Evolutionary conservation across 768 basidiomycete genomes (phyloP).

Genomic region (Amanita pallidorosea): DNA sequence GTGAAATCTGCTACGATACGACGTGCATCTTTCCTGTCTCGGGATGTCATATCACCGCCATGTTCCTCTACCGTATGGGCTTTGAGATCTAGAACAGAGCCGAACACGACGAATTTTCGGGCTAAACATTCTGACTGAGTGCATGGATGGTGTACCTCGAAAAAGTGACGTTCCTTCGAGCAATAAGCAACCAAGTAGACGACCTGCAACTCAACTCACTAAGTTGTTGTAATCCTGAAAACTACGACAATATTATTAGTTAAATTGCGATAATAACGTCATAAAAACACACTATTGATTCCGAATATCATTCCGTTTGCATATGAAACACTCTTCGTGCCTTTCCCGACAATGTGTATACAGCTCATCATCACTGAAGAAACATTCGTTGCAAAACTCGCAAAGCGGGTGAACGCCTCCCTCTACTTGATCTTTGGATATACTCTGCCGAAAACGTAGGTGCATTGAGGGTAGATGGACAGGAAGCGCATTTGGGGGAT

Average conservation of each 20-base stretch:
- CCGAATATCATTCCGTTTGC: conserved; percentile 68
- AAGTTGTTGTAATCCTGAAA: conserved; percentile 73
- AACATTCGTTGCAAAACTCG: conserved; percentile 87
- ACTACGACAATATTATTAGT: conserved; percentile 25
- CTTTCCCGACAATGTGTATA: conserved; percentile 85
- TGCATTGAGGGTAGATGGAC: conserved; percentile 71
- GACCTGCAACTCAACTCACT: conserved; percentile 27
- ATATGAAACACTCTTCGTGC: conserved; percentile 96
- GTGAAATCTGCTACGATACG: conserved; percentile 66
- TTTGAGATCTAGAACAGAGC: conserved; percentile 76
- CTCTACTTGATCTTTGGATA: conserved; percentile 47
- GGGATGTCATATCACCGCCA: conserved; percentile 58
- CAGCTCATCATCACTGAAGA: conserved; percentile 90
- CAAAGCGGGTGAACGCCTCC: conserved; percentile 73
- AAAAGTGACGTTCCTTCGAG: conserved; percentile 64
- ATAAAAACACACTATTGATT: conserved; percentile 71
- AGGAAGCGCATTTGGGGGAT: conserved; percentile 48
- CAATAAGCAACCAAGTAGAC: conserved; percentile 2
- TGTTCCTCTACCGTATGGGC: conserved; percentile 87
- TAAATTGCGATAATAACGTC: not conserved
- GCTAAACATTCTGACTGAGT: conserved; percentile 60
- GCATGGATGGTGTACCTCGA: conserved; percentile 70
- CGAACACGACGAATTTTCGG: conserved; percentile 93
- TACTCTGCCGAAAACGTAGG: conserved; percentile 24
- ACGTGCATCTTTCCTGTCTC: conserved; percentile 58